Evolutionary conservation across 352 stramenopile genomes (phyloP).

Genomic region (Phytophthora sansomeana): DNA sequence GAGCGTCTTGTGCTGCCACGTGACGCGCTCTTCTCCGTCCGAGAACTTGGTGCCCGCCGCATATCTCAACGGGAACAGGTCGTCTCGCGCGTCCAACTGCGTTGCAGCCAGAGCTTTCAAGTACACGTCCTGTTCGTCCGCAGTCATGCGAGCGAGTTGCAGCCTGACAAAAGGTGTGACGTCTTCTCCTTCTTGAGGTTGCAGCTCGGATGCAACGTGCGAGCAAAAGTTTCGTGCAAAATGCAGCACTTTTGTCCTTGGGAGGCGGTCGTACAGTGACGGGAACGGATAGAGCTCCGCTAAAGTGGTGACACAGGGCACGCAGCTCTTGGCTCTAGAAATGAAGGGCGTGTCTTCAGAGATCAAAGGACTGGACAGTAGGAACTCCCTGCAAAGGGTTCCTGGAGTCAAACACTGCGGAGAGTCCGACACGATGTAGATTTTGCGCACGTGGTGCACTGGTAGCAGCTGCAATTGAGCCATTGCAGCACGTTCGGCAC

Average conservation of each 20-base stretch:
- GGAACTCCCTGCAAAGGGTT: slow-evolving; percentile 90
- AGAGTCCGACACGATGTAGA: slow-evolving; percentile 90
- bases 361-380: slow-evolving; percentile 72
- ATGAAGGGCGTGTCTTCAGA: slow-evolving; percentile 67
- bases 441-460: slow-evolving; percentile 55
- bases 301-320: slow-evolving; percentile 65
- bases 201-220: slow-evolving; percentile 9
- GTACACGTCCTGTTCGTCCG: slow-evolving; percentile 48
- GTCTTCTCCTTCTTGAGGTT: slow-evolving; percentile 4
- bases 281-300: slow-evolving; percentile 86
- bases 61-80: slow-evolving; percentile 85
- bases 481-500: slow-evolving; percentile 86
- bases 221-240: slow-evolving; percentile 50
- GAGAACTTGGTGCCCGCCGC: slow-evolving; percentile 80
- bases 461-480: slow-evolving; percentile 78
- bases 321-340: slow-evolving; percentile 62
- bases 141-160: slow-evolving; percentile 38
- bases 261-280: slow-evolving; percentile 77
- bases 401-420: slow-evolving; percentile 82
- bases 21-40: slow-evolving; percentile 58
- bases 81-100: slow-evolving; percentile 47
- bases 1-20: slow-evolving; percentile 70
- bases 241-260: slow-evolving; percentile 52
- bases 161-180: slow-evolving; percentile 37
- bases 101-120: slow-evolving; percentile 47